Evolutionary conservation across 306 rosid species (phyloP), one percentile per base, ranked within the genome.

Genomic region (Ceratonia siliqua): DNA sequence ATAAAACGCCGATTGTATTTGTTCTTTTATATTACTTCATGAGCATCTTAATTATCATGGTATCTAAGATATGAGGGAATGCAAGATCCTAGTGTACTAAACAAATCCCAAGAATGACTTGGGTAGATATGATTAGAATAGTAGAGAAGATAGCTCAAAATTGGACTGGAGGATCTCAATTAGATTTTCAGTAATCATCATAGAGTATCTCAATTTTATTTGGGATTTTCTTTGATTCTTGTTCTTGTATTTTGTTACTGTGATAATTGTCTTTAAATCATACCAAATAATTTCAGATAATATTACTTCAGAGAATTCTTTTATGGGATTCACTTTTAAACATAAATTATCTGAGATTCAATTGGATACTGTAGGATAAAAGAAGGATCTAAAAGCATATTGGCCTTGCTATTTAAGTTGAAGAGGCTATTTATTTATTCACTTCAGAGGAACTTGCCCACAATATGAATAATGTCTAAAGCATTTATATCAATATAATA

Each of bases 351-450:
- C 8, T 13, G 17, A 62, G 24, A 8, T 49, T 78, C 65, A 50
- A 62, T 52, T 63, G 56, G 10, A 43, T 72, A 35, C 11, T 30
- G 20, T 49, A 78, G 65, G 13, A 54, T 72, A 33, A 32, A 15
- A 39, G 25, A 38, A 53, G 48, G 36, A 11, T 45, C 55, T 35
- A 18, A 4, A 24, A n/a, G 55, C 28, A 15, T 46, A 46, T 46
- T 17, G 27, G 28, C 38, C 46, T 63, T 76, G 66, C 68, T 43
- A 46, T 68, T 77, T 77, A 62, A 56, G 45, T 45, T 46, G 42
- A 24, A 45, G 57, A 43, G 45, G 39, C 62, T 57, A 18, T 57
- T 67, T 55, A 32, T 67, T 21, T 58, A 55, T 76, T 54, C 49
- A 28, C 21, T 12, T 36, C 30, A 52, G 6, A 28, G 24, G 21